Percentiles rank a stretch among this genome's conserved stretches.
Evolutionary conservation across 2,329 filamentous ascomycete genomes (phyloP).

Genomic region (Epichloe hybrida): DNA sequence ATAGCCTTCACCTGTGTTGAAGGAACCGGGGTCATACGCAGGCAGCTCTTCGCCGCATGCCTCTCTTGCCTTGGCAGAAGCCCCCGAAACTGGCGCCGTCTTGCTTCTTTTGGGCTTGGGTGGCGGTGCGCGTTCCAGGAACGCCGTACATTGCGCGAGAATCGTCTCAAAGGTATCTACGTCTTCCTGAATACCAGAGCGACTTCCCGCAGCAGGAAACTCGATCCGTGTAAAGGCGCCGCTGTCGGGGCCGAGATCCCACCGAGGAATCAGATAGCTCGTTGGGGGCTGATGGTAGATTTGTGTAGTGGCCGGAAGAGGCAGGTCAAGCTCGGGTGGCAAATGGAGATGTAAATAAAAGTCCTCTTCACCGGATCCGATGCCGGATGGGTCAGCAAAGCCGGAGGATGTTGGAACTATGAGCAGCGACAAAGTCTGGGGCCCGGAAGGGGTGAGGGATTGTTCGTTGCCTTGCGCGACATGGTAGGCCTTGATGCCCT

Average conservation of each 20-base stretch:
- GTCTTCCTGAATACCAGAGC: constrained; percentile 72
- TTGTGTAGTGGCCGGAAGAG: constrained; percentile 87
- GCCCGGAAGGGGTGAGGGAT: constrained; percentile 68
- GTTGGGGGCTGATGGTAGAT: constrained; percentile 95
- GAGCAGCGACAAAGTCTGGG: constrained; percentile 81
- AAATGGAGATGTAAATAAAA: constrained; percentile 95
- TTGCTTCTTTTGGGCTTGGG: constrained; percentile 27
- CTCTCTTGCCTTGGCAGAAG: constrained; percentile 26
- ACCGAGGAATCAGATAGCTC: constrained; percentile 89
- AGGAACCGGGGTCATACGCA: constrained; percentile 71
- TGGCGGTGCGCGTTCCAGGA: constrained; percentile 70
- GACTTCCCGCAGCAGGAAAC: constrained; percentile 62
- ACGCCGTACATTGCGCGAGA: constrained; percentile 91
- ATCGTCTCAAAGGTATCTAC: constrained; percentile 96
- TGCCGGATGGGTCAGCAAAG: constrained; percentile 41
- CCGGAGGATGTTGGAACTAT: constrained; percentile 89
- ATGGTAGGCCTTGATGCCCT: constrained; percentile 83
- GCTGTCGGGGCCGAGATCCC: constrained; percentile 79
- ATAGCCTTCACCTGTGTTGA: constrained; percentile 68
- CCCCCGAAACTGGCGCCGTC: constrained; percentile 8
- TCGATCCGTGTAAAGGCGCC: constrained; percentile 89
- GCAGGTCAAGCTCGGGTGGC: constrained; percentile 85
- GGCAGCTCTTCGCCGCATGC: constrained; percentile 33
- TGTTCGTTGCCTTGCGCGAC: constrained; percentile 78
- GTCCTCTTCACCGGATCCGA: constrained; percentile 60